Conservation (phyloP, 2,329 filamentous ascomycete genomes). For the Plenodomus tracheiphilus region DNA sequence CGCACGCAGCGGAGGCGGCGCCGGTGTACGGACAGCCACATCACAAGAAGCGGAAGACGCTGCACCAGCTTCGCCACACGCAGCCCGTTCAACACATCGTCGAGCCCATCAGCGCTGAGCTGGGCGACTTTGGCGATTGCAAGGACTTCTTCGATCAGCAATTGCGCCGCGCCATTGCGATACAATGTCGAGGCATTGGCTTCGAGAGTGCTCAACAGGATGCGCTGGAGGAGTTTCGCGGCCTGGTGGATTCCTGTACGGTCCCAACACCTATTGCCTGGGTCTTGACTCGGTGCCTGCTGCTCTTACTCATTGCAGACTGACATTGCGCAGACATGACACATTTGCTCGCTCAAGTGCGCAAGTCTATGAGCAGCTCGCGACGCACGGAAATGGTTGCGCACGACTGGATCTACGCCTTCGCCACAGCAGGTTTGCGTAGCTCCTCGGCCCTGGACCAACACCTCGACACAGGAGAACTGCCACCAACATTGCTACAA, state of each 20-base stretch:
- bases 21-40: slow-evolving; percentile 27
- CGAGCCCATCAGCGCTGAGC: slow-evolving; percentile 42
- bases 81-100: slow-evolving; percentile 38
- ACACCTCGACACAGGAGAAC: slow-evolving; percentile 48
- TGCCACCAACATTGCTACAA: slow-evolving; percentile 40
- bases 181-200: slow-evolving; percentile 55
- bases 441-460: slow-evolving; percentile 45
- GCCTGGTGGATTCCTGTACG: slow-evolving; percentile 63
- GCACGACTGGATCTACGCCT: slow-evolving; percentile 61
- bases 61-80: slow-evolving; percentile 39
- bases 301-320: background rate
- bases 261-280: slow-evolving; percentile 11
- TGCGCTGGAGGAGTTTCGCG: slow-evolving; percentile 60
- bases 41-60: slow-evolving; percentile 40
- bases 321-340: slow-evolving; percentile 54
- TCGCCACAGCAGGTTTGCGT: slow-evolving; percentile 47
- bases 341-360: slow-evolving; percentile 57
- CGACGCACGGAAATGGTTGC: slow-evolving; percentile 61
- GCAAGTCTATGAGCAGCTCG: slow-evolving; percentile 60
- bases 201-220: slow-evolving; percentile 59
- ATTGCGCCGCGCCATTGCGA: slow-evolving; percentile 59
- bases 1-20: slow-evolving; percentile 23
- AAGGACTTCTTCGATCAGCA: slow-evolving; percentile 58
- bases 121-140: slow-evolving; percentile 45
- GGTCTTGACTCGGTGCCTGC: background rate